phyloP scores from a whole-genome alignment of 106 monocot genomes.

The Posidonia australis region DNA sequence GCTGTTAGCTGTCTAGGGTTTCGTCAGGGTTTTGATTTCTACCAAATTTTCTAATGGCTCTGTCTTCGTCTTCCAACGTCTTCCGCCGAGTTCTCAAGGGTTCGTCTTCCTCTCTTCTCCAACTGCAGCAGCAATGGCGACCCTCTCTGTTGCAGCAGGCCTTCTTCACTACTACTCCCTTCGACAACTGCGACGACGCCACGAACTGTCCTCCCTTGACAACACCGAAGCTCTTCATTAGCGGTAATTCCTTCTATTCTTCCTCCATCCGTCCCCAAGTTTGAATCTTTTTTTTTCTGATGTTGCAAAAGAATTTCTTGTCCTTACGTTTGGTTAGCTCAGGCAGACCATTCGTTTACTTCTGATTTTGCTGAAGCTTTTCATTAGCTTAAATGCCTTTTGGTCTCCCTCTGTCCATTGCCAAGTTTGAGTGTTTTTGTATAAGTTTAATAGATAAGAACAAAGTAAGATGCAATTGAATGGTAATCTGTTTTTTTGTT shows the following conservation, averaged over 20 bases:
- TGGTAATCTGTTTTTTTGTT: too few species aligned
- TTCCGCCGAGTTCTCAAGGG: neutral
- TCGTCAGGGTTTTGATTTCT: neutral
- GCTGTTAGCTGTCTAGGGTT: too few species aligned
- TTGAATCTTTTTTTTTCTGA: neutral
- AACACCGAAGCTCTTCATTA: slow-evolving; percentile 13
- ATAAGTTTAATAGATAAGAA: too few species aligned
- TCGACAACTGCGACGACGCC: neutral
- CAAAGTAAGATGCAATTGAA: too few species aligned
- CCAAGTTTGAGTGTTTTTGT: too few species aligned
- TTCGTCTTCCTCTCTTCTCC: neutral
- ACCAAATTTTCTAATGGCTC: neutral
- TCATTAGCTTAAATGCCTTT: too few species aligned
- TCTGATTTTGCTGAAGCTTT: too few species aligned
- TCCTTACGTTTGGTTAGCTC: too few species aligned
- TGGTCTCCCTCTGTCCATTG: too few species aligned
- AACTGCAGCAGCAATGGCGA: neutral
- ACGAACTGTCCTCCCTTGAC: slow-evolving; percentile 5
- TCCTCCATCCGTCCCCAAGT: neutral
- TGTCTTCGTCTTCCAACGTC: neutral
- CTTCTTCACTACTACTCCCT: neutral
- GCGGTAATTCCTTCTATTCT: slow-evolving; percentile 4
- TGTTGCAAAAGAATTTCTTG: too few species aligned
- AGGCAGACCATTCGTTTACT: too few species aligned
- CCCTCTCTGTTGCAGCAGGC: neutral